phyloP scores from a whole-genome alignment of 202 grass and related monocot species.

The Setaria italica region DNA sequence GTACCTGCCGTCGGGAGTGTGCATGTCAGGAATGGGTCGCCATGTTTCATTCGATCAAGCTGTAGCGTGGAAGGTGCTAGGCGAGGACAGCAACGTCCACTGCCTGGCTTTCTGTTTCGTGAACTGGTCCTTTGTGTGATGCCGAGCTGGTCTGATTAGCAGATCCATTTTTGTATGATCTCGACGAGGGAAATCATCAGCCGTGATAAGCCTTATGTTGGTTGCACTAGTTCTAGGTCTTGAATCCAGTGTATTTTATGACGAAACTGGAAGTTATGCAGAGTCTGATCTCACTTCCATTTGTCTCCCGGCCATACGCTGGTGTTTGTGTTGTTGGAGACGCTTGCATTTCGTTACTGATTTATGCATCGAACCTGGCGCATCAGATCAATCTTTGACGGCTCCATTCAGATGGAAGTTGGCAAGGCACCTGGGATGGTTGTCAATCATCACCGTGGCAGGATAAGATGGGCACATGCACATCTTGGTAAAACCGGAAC shows the following conservation, averaged over 20 bases:
- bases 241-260: slow-evolving; percentile 37
- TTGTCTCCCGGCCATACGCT: background rate
- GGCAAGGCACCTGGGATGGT: too few relatives aligned
- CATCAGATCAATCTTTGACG: too few relatives aligned
- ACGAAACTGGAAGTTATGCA: background rate
- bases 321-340: background rate
- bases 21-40: slow-evolving; percentile 95
- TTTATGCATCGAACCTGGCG: background rate
- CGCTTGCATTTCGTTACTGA: background rate
- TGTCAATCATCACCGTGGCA: too few relatives aligned
- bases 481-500: too few relatives aligned
- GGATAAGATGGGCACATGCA: too few relatives aligned
- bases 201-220: slow-evolving; percentile 10
- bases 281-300: background rate
- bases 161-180: slow-evolving; percentile 46
- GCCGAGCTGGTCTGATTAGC: slow-evolving; percentile 8
- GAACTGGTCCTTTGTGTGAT: slow-evolving; percentile 91
- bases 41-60: slow-evolving; percentile 90
- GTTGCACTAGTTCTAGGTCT: slow-evolving; percentile 7
- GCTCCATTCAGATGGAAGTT: too few relatives aligned
- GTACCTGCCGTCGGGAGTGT: slow-evolving; percentile 75
- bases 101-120: slow-evolving; percentile 90
- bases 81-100: slow-evolving; percentile 73
- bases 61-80: slow-evolving; percentile 83
- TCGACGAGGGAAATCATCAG: background rate